Evolutionary conservation across 805 yeast genomes (phyloP).

Genomic region (Candida vaughaniae): DNA sequence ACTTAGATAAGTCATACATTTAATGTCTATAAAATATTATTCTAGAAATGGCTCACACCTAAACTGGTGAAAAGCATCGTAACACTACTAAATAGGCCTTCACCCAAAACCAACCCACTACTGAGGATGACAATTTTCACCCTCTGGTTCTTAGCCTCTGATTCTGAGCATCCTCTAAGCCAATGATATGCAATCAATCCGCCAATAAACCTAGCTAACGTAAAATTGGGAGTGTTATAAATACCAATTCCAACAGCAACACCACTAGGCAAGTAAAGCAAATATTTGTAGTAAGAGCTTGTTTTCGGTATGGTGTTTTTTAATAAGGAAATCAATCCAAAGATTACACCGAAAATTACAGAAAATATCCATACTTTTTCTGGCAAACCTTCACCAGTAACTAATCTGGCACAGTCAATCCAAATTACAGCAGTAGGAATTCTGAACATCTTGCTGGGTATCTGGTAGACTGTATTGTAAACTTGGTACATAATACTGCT

Average conservation of each 20-base stretch:
- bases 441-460: conserved; percentile 79
- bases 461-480: conserved; percentile 78
- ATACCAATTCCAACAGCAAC: conserved; percentile 98
- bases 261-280: conserved; percentile 80
- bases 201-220: conserved; percentile 89
- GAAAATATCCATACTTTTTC: conserved; percentile 66
- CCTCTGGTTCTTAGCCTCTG: conserved; percentile 40
- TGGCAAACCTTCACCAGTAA: conserved; percentile 89
- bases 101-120: conserved; percentile 91
- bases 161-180: conserved; percentile 32
- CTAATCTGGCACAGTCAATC: conserved; percentile 93
- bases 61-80: conserved; percentile 76
- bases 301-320: conserved; percentile 54
- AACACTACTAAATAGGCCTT: conserved; percentile 82
- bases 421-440: conserved; percentile 95
- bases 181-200: conserved; percentile 68
- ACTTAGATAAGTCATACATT: too few species aligned
- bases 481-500: conserved; percentile 81
- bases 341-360: conserved; percentile 59
- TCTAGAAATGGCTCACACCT: conserved; percentile 25
- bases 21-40: not conserved
- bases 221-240: conserved; percentile 90
- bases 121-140: conserved; percentile 84
- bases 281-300: conserved; percentile 35
- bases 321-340: conserved; percentile 66